Conservation (phyloP, 1,139 yeast genomes). For the Pneumocystis oryctolagi region DNA sequence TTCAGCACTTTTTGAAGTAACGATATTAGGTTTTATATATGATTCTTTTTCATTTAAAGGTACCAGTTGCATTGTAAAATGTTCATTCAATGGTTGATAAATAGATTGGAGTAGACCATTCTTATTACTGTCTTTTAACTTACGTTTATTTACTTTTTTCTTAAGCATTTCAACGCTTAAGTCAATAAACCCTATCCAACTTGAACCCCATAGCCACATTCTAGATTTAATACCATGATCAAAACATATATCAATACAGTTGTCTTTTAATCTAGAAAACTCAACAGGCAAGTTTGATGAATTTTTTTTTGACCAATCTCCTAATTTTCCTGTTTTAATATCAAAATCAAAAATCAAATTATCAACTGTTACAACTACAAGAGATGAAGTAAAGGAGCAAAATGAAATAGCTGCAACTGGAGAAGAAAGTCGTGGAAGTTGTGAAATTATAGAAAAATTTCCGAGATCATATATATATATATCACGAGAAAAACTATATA, state of each 20-base stretch:
- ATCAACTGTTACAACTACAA: constrained; percentile 58
- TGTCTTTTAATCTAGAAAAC: constrained; percentile 45
- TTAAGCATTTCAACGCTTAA: constrained; percentile 44
- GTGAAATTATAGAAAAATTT: constrained; percentile 14
- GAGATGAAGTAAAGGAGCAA: constrained; percentile 29
- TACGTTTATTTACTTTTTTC: constrained; percentile 21
- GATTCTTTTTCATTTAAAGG: constrained; percentile 1
- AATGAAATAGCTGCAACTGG: constrained; percentile 52
- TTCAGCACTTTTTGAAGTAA: constrained; percentile 3
- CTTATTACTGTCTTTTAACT: background rate
- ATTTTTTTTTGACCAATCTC: constrained; percentile 69
- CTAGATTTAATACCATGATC: constrained; percentile 26
- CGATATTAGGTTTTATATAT: constrained; percentile 3
- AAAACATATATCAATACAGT: constrained; percentile 57
- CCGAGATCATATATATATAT: constrained; percentile 38
- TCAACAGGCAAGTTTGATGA: constrained; percentile 60
- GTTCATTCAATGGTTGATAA: constrained; percentile 1
- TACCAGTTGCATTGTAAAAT: background rate
- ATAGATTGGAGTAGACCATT: background rate
- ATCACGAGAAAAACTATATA: constrained; percentile 50
- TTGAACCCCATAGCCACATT: constrained; percentile 79
- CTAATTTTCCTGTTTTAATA: constrained; percentile 28
- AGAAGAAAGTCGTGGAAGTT: constrained; percentile 37
- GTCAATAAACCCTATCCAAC: constrained; percentile 69
- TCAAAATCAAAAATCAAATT: constrained; percentile 60